Evolutionary conservation across 805 yeast species (phyloP), one percentile per base, ranked within the genome.

Genomic region (Metschnikowia gruessii): DNA sequence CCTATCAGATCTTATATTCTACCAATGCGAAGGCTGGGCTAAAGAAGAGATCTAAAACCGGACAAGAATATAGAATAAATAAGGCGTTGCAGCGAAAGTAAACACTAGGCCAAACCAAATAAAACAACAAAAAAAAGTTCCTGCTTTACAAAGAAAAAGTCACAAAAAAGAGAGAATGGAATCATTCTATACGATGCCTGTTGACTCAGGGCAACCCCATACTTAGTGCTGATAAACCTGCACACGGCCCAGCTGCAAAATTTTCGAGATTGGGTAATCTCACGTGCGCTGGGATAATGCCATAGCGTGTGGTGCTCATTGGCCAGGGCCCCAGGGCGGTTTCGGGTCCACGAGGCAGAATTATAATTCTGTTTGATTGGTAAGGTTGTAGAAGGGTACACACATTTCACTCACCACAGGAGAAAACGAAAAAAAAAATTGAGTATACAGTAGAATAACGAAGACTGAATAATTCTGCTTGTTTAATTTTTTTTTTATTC

Each of bases 251-350:
- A 42, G 56, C 40, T 48, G 56, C 54, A 50, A 52, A 45, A 42
- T 48, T 52, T 53, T 35, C 46, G 46, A 45, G 24, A 53, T 54
- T 53, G 56, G 53, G 58, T 49, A 42, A 55, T 55, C 58, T 49
- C 58, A 55, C 58, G 58, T 55, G 58, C 46, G 26, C 35, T 10
- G 18, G 28, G 40, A 46, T 55, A 51, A 55, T 55, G 40, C 21
- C 29, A 49, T 46, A 17, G 51, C 43, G 32, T 28, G 32, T 30
- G 32, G 35, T 17, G 39, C 32, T 37, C 37, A 55, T 55, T 55
- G 58, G 58, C 52, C 45, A 26, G 28, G 12, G n/a, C n/a, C n/a
- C n/a, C n/a, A n/a, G n/a, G n/a, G n/a, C 3, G 28, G 28, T 7
- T 8, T 6, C 9, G 12, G 28, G 28, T 7, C 28, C 28, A 26